Conservation (phyloP, 495 filamentous ascomycete species). For the Penicillium argentinense region DNA sequence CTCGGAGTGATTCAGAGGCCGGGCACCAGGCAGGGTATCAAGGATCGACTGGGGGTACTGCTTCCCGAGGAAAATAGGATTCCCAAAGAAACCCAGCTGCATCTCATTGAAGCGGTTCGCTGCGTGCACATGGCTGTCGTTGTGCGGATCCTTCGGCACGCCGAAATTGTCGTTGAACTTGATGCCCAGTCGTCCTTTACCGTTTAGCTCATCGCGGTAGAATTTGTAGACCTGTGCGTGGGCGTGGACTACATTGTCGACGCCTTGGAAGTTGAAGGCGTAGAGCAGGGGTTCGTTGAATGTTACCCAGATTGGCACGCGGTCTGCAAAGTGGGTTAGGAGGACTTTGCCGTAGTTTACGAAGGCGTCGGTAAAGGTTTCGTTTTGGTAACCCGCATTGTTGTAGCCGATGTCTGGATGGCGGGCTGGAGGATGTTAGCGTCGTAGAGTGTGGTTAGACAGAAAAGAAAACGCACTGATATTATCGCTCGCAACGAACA, state of each 20-base stretch:
- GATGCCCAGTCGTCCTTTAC: slow-evolving; percentile 37
- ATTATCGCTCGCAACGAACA: slow-evolving; percentile 26
- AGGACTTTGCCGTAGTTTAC: slow-evolving; percentile 41
- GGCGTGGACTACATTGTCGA: slow-evolving; percentile 36
- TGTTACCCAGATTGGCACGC: slow-evolving; percentile 47
- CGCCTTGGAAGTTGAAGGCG: slow-evolving; percentile 29
- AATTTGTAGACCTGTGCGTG: slow-evolving; percentile 41
- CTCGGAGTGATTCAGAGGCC: slow-evolving; percentile 32
- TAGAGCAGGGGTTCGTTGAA: slow-evolving; percentile 45
- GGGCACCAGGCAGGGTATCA: slow-evolving; percentile 26
- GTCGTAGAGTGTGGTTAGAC: not conserved
- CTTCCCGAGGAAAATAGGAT: slow-evolving; percentile 42
- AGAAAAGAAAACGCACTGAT: slow-evolving; percentile 11
- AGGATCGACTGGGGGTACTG: slow-evolving; percentile 38
- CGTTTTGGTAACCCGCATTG: slow-evolving; percentile 37
- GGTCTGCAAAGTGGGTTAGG: slow-evolving; percentile 40
- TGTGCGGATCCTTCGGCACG: slow-evolving; percentile 35
- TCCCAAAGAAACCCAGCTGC: slow-evolving; percentile 37
- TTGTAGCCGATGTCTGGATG: slow-evolving; percentile 29
- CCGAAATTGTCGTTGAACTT: slow-evolving; percentile 47
- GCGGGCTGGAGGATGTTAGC: slow-evolving; percentile 1
- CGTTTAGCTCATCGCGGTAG: slow-evolving; percentile 41
- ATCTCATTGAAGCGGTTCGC: slow-evolving; percentile 42
- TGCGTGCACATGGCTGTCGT: slow-evolving; percentile 33
- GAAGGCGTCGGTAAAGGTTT: slow-evolving; percentile 35